Evolutionary conservation across 331 rosid species (phyloP), one percentile per base, ranked within the genome.

Genomic region (Acacia pycnantha): DNA sequence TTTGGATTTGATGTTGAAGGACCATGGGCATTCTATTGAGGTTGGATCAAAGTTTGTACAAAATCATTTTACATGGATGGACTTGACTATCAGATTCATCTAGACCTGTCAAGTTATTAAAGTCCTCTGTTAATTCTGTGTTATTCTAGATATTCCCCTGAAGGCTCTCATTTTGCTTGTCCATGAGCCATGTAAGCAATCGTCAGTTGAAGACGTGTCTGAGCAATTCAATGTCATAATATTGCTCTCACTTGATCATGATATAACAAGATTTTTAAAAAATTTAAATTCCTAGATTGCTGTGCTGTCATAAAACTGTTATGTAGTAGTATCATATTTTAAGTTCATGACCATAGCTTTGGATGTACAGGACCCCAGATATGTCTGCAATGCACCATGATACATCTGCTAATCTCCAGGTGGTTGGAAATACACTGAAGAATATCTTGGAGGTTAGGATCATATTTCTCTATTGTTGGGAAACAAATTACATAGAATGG

Each of bases 371-470:
- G 90, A 93, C 98, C 62, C 97, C 97, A 58, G 96, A 88, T 81
- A 90, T 89, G 96, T 93, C 96, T 29, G 91, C 89, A 27, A 90
- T 95, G 90, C 98, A 95, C 89, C 96, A 89, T 43, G 98, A 95
- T 73, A 72, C 96, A 11, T 90, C 98, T 53, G 77, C 92, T 19
- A 94, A 92, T 86, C 96, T 93, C 77, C 86, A 54, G 68, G 92
- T 90, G 66, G 94, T 95, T 18, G 90, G 86, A 47, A 84, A 70
- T 86, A 90, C 68, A 77, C 76, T 93, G 90, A 88, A 88, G 62
- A 84, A 74, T 58, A 71, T 89, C 73, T 91, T 93, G 54, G 97
- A 90, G 98, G 70, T 69, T 40, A 33, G 58, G 73, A 73, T 71
- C 43, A 56, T 53, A 14, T 53, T 56, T 79, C 18, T 37, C 6